A percentile compares a stretch with the other conserved stretches of the same genome.
phyloP scores from a whole-genome alignment of 257 asterid genomes.

The Nicotiana attenuata region DNA sequence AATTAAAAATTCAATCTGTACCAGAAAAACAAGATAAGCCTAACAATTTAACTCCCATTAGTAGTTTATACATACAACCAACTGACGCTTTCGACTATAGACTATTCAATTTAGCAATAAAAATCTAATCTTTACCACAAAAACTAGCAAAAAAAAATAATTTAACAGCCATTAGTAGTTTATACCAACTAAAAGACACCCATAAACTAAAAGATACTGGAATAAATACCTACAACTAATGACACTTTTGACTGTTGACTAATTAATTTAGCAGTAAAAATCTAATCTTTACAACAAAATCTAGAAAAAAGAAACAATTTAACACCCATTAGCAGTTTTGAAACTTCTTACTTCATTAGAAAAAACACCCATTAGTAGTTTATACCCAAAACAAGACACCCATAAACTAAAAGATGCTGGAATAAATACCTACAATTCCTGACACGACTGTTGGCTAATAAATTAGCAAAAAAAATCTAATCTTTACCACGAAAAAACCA shows the following conservation, averaged over 20 bases:
- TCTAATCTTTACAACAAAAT: slow-evolving; percentile 6
- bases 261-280: not conserved
- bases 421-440: not conserved
- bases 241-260: not conserved
- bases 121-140: slow-evolving; percentile 12
- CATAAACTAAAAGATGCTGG: too few relatives aligned
- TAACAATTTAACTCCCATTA: not conserved
- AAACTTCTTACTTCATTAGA: too few relatives aligned
- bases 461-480: not conserved
- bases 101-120: not conserved
- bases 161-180: not conserved
- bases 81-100: too few relatives aligned
- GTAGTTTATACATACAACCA: too few relatives aligned
- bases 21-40: not conserved
- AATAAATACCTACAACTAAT: not conserved
- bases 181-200: not conserved
- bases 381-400: too few relatives aligned
- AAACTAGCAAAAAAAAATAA: not conserved
- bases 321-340: not conserved
- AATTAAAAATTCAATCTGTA: not conserved
- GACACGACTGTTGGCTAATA: not conserved
- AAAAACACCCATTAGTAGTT: too few relatives aligned
- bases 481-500: slow-evolving; percentile 3
- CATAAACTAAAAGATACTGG: too few relatives aligned
- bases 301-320: not conserved